Evolutionary conservation across 352 stramenopile genomes (phyloP).

Genomic region (Globisporangium mamillatum): DNA sequence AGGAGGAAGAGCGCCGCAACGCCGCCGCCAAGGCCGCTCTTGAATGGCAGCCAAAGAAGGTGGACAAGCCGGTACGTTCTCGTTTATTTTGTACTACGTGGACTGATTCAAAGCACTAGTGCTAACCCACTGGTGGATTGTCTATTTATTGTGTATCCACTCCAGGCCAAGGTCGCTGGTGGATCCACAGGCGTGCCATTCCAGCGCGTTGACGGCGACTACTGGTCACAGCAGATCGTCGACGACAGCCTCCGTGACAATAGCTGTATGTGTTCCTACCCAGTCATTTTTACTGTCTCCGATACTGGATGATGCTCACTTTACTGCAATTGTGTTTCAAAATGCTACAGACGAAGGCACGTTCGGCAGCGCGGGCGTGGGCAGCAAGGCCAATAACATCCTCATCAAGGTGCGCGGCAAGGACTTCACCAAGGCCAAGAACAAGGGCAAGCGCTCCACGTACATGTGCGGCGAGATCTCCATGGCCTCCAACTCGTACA

Average conservation of each 20-base stretch:
- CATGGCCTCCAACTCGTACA: conserved; percentile 93
- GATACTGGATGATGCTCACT: not conserved
- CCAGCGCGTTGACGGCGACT: conserved; percentile 96
- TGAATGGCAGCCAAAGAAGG: conserved; percentile 91
- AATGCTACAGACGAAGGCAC: conserved; percentile 86
- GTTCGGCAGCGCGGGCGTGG: conserved; percentile 95
- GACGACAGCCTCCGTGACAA: conserved; percentile 97
- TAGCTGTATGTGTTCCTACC: conserved; percentile 69
- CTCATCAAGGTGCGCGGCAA: conserved; percentile 98
- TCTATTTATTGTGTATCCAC: conserved; percentile 5
- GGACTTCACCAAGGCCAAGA: conserved; percentile 99
- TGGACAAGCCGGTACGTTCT: conserved; percentile 43
- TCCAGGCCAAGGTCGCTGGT: conserved; percentile 31
- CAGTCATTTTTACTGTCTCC: not conserved
- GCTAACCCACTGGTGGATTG: not conserved
- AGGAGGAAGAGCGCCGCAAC: conserved; percentile 68
- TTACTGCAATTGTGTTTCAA: not conserved
- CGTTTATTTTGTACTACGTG: not conserved
- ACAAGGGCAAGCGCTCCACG: conserved; percentile 98
- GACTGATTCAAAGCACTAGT: not conserved
- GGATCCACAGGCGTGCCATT: conserved; percentile 94
- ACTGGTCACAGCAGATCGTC: conserved; percentile 91
- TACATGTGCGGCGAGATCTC: conserved; percentile 95
- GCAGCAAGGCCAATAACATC: conserved; percentile 96
- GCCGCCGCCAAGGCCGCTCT: conserved; percentile 86